Percentiles rank a stretch among this genome's conserved stretches.
Evolutionary conservation across 305 asterid species (phyloP).

Genomic region (Stenogyne calaminthoides): DNA sequence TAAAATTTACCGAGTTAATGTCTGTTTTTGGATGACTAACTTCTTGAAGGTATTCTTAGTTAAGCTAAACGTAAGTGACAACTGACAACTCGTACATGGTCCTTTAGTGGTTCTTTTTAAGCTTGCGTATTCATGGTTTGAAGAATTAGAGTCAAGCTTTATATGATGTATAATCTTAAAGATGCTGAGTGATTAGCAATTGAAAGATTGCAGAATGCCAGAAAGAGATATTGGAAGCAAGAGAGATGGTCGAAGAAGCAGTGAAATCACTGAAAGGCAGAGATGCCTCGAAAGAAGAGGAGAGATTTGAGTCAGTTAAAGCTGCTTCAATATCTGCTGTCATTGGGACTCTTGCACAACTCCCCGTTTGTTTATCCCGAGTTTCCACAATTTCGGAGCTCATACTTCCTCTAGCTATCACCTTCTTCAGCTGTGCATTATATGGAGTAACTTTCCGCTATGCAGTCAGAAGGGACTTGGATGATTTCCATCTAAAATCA

Average conservation of each 20-base stretch:
- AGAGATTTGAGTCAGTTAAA: slow-evolving; percentile 76
- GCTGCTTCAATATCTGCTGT: slow-evolving; percentile 82
- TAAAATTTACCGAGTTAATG: background rate
- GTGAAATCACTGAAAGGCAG: slow-evolving; percentile 47
- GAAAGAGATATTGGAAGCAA: slow-evolving; percentile 82
- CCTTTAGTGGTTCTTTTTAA: background rate
- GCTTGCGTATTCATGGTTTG: background rate
- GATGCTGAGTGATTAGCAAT: slow-evolving; percentile 27
- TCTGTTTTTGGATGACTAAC: background rate
- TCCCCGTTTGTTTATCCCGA: slow-evolving; percentile 67
- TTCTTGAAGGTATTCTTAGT: background rate
- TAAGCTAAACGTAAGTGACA: background rate
- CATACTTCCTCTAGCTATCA: slow-evolving; percentile 65
- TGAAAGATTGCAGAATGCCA: slow-evolving; percentile 93
- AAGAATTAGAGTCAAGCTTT: background rate
- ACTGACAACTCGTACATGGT: background rate
- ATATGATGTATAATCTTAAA: background rate
- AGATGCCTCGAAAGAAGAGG: slow-evolving; percentile 49
- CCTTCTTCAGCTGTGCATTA: slow-evolving; percentile 75
- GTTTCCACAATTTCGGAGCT: slow-evolving; percentile 47
- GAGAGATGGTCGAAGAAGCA: slow-evolving; percentile 83
- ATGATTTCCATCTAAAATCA: slow-evolving; percentile 75
- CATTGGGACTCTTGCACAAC: slow-evolving; percentile 70
- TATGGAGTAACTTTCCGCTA: slow-evolving; percentile 89
- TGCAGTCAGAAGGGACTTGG: slow-evolving; percentile 85